Percentiles rank a stretch among this genome's conserved stretches.
Conservation (phyloP, 305 asterid genomes). For the Fraxinus ornus region DNA sequence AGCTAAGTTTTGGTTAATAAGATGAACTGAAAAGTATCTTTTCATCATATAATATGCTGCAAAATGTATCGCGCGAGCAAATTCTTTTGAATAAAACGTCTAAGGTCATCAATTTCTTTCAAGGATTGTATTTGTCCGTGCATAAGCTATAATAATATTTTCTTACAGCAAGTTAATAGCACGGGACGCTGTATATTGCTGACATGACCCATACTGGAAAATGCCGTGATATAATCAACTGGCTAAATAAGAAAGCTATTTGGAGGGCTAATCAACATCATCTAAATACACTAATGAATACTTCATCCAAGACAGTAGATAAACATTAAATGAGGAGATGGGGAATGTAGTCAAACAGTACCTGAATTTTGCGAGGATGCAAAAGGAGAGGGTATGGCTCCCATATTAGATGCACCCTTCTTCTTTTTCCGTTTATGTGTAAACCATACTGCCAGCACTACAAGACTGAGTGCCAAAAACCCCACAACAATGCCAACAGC, state of each 20-base stretch:
- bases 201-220: not conserved
- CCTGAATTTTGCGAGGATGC: conserved; percentile 91
- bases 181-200: not conserved
- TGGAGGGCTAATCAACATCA: not conserved
- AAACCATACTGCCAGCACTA: conserved; percentile 67
- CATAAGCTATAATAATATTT: not conserved
- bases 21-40: not conserved
- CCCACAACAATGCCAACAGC: conserved; percentile 60
- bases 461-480: conserved; percentile 59
- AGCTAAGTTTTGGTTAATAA: not conserved
- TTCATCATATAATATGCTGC: not conserved
- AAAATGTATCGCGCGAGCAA: not conserved
- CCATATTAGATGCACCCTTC: conserved; percentile 40
- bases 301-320: not conserved
- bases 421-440: conserved; percentile 52
- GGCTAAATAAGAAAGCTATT: not conserved
- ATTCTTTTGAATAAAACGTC: not conserved
- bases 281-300: not conserved
- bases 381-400: conserved; percentile 57
- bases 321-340: not conserved
- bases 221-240: not conserved
- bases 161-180: not conserved
- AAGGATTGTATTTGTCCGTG: not conserved
- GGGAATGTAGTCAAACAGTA: conserved; percentile 25
- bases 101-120: not conserved